phyloP scores from a whole-genome alignment of 2,329 filamentous ascomycete species.

The Colletotrichum tanaceti region DNA sequence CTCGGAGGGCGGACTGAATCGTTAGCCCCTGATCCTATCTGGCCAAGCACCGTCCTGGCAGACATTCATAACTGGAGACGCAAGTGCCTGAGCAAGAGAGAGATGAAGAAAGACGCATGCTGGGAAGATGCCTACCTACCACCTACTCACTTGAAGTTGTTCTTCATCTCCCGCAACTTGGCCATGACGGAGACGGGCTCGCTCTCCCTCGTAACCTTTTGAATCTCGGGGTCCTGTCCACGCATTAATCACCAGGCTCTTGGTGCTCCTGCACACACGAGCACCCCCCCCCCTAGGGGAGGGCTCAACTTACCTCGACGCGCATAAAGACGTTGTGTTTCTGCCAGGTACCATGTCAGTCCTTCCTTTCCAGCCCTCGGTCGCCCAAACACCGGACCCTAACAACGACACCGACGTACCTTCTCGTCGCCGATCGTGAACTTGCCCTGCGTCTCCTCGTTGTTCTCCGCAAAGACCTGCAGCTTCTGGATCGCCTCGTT shows the following conservation, averaged over 20 bases:
- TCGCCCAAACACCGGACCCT: neutral
- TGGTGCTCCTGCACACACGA: too few relatives aligned
- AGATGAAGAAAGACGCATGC: too few relatives aligned
- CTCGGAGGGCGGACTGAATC: constrained; percentile 47
- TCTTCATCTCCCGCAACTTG: constrained; percentile 91
- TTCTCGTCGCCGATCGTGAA: constrained; percentile 99
- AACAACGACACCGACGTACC: constrained; percentile 58
- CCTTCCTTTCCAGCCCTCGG: too few relatives aligned
- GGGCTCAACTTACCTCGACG: constrained; percentile 69
- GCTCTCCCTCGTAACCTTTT: constrained; percentile 84
- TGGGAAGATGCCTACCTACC: constrained; percentile 7
- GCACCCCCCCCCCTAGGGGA: too few relatives aligned
- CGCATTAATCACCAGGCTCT: neutral
- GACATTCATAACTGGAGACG: neutral
- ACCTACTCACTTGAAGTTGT: constrained; percentile 72
- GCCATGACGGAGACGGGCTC: constrained; percentile 87
- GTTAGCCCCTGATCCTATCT: neutral
- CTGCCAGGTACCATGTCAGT: constrained; percentile 55
- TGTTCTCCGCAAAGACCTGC: constrained; percentile 78
- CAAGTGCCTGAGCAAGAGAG: neutral
- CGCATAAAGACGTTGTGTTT: constrained; percentile 98
- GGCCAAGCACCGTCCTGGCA: neutral
- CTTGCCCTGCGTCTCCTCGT: constrained; percentile 90
- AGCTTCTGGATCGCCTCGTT: constrained; percentile 82
- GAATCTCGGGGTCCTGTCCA: constrained; percentile 79